Evolutionary conservation across 306 rosid species (phyloP), one percentile per base, ranked within the genome.

Genomic region (Prinsepia uniflora): DNA sequence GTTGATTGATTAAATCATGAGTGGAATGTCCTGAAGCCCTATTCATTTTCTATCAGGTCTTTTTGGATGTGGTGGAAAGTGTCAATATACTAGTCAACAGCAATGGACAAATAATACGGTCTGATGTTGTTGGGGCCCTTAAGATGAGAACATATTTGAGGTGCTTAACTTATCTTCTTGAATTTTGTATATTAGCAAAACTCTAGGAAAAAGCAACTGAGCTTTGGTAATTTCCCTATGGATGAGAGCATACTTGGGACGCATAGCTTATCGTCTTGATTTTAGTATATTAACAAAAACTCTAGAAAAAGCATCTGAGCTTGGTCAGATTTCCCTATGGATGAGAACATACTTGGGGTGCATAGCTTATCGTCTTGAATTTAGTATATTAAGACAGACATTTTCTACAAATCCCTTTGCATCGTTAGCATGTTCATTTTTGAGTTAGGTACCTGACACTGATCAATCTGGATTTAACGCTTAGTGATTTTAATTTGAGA

Each of bases 61-160:
- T 90, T 85, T 74, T 90, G 85, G 97, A 90, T 86, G 97, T 88
- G 81, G 97, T 90, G 69, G 97, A 88, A 84, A 90, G 97, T 82
- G 92, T 90, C 74, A 90, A 90, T 77, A 90, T 88, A 75, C 92
- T 90, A 50, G 95, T 90, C 83, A 90, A 86, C 75, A 90, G 90
- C 88, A 90, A 86, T 65, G 96, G 97, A 13, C 97, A 90, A 82
- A 88, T 86, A 76, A 85, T 90, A 80, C 85, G 96, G 60, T 90
- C 97, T 61, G 97, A 90, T 67, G 92, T 90, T 72, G 97, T 88
- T 71, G 97, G 97, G 30, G 97, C 92, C 15, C 59, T 90, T 77
- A 90, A 86, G 85, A 88, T 90, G 97, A 88, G 96, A 72, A 83
- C 97, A 45, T 82, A 84, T 80, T 83, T 90, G 79, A 90, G 97